Base-by-base conservation (phyloP, 768 basidiomycete species). In the Naematelia aurantialba region DNA sequence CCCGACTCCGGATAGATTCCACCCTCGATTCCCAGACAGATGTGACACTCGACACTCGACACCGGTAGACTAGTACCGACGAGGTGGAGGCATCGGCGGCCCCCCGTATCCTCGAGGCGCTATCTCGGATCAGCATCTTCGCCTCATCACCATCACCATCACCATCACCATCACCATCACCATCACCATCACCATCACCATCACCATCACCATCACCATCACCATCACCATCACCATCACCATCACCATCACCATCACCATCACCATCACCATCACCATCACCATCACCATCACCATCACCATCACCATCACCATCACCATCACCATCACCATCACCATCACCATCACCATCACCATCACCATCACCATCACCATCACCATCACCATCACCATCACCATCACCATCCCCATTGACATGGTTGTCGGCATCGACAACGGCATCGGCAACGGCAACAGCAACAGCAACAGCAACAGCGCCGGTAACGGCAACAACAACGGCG, bases 61-160 rank as follows among this genome's bases (percentile, higher is more conserved):
- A n/a, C n/a, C n/a, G 17, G 8, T 39, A 8, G 17, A 8, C 34
- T 39, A 39, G 17, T 39, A 39, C 8, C 34, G 34, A 39, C 34
- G 34, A 8, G 34, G 34, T 39, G 34, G 34, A 8, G 34, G 34
- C 34, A 17, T 8, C 34, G 61, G 61, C 50, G 51, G 56, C 2
- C 56, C 62, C 49, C 62, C 62, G 44, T 67, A 67, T 50, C 66
- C 47, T 34, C 62, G 50, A 11, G 58, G 53, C 14, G 59, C 60
- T 61, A 34, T 17, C 8, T 17, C 8, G 34, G 34, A n/a, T n/a
- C n/a, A n/a, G n/a, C n/a, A n/a, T n/a, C n/a, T n/a, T n/a, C n/a
- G n/a, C n/a, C n/a, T n/a, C 39, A n/a, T 42, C 39, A n/a, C 39
- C 39, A n/a, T 42, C 39, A n/a, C 39, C 39, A n/a, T 42, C 39